Evolutionary conservation across 2,329 filamentous ascomycete species (phyloP), one percentile per base, ranked within the genome.

Genomic region (Paraphaeosphaeria minitans): DNA sequence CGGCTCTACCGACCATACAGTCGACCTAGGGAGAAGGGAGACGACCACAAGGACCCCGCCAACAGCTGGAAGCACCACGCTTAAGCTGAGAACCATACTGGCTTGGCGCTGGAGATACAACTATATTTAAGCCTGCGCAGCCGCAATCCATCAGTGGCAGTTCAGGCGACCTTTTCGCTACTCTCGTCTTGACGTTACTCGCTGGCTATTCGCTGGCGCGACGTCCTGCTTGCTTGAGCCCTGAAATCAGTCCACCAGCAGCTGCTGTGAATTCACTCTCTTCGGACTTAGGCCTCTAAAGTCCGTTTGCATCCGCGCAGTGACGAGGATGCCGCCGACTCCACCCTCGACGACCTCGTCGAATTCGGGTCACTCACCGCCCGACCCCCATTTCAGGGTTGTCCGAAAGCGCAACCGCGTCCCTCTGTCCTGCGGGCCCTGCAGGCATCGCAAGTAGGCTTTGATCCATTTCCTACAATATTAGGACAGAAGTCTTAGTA

Each of bases 401-500:
- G 91, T 97, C 59, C 89, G 94, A 66, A 96, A 96, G 81, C 87
- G 94, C 75, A 97, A 98, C 73, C 85, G 94, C 59, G 89, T 97
- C 16, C 94, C 94, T 48, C 83, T 98, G 51, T 97, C 93, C 71
- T 98, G 94, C 76, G 91, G 89, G 66, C 92, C 93, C 33, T 98
- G 94, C 78, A 86, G 94, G 73, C 91, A 93, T 70, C 88, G 93
- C 80, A 98, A 98, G 91, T 95, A 81, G 80, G 84, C 56, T 46
- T 16, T 37, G 39, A 27, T 33, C 45, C 13, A 10, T 21, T 3
- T 22, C 29, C 42, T 31, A 3, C 24, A 27, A 6, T 27, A 27
- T 27, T 6, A 27, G 24, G 24, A 27, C 24, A 27, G 6, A 27
- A 27, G 24, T 27, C 24, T 27, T 27, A 27, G 24, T 27, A 27